Evolutionary conservation across 495 filamentous ascomycete species (phyloP), one percentile per base, ranked within the genome.

Genomic region (Chaetomium cochliodes): DNA sequence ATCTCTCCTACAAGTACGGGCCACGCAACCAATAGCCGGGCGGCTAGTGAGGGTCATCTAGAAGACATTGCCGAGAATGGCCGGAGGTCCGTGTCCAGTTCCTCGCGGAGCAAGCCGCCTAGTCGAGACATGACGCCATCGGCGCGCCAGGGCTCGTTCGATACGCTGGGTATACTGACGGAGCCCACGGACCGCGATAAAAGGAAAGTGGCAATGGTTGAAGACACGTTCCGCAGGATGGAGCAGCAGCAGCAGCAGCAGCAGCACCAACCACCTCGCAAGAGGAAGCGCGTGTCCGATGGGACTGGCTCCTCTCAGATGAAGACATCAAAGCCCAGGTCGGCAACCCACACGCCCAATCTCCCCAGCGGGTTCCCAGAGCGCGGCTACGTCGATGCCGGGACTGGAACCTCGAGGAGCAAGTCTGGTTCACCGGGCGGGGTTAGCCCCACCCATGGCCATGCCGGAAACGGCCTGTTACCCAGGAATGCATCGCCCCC

Each of bases 111-210:
- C 65, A 92, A 92, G 64, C 85, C 89, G 25, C 84, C 79, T 4
- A 96, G 92, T 73, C 90, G 92, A 49, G 92, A 96, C 68, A 79
- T 91, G 72, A 96, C 91, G 8, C 92, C 91, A 0, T 77, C 80
- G 3, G 78, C 80, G 39, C 79, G 82, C 4, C 80, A 78, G 69
- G 84, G 77, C 62, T 85, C 77, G 69, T 84, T 74, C 64, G 82
- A 76, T 67, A 81, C 69, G 54, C 65, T 80, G 56, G 69, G 84
- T 70, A 77, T 81, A 76, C 54, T 86, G 77, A 69, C 78, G 2
- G 91, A 91, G 70, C 81, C 92, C 6, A 94, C 92, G 6, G 92
- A 89, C 63, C 86, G 93, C 18, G 93, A 97, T 68, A 90, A 90
- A 74, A 85, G 91, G 47, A 97, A 97, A 72, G 85, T 96, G 28